Evolutionary conservation across 2,329 filamentous ascomycete genomes (phyloP), one percentile per base, ranked within the genome.

Genomic region (Westerdykella sp.): DNA sequence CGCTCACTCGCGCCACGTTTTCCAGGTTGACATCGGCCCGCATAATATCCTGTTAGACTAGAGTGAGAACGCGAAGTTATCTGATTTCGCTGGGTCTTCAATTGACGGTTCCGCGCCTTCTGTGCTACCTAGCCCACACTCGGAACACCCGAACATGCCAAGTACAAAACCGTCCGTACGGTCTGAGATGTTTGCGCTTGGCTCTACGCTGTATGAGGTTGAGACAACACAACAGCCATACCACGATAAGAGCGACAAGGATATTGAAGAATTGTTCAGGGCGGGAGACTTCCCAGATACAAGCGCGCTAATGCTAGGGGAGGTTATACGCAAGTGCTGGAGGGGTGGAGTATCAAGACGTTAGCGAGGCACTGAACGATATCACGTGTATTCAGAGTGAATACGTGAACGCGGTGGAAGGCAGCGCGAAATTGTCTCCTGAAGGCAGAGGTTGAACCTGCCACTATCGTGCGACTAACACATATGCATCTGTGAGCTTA

Each of bases 331-430:
- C 2, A 53, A 47, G 18, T 54, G 53, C 31, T 53, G 51, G 51
- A 44, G 36, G 36, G 25, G 36, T 40, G 7, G 41, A 46, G 37
- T 55, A 53, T 41, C 21, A 40, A 28, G 35, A 47, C 23, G 40
- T 44, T 25, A 34, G 38, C n/a, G 45, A 55, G 32, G 42, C 34
- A n/a, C 25, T 39, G n/a, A 23, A 39, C 4, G 43, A 45, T 39
- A 37, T 45, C 31, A 34, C 15, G 39, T 30, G 28, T 16, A 36
- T 44, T 34, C 36, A 38, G 31, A 39, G 30, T 13, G 23, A 34
- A 34, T 25, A 34, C 39, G 42, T 50, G 42, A 40, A 89, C 76
- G 55, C 79, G 80, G 71, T 95, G 84, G 67, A 95, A 96, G 69
- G 91, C 59, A 96, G 70, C 52, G 95, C 78, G 69, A 95, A 96